phyloP scores from a whole-genome alignment of 1,139 yeast species.

The Geotrichum candidum region DNA sequence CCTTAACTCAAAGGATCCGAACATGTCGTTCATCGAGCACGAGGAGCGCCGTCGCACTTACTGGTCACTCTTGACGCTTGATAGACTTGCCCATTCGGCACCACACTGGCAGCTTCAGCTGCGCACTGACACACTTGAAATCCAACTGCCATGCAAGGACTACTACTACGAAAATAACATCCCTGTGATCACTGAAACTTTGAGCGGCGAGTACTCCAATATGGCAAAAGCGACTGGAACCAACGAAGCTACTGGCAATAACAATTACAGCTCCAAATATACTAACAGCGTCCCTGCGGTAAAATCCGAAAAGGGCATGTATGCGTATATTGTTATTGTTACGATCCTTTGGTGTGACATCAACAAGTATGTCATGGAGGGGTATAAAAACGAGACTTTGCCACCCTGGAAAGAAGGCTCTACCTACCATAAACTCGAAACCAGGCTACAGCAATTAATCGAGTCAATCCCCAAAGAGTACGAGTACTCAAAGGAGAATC shows the following conservation, averaged over 20 bases:
- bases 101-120: slow-evolving; percentile 32
- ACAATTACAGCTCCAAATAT: no score
- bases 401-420: slow-evolving; percentile 28
- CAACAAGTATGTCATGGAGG: slow-evolving; percentile 27
- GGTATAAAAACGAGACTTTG: slow-evolving; percentile 16
- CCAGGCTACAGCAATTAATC: slow-evolving; percentile 17
- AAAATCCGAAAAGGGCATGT: slow-evolving; percentile 17
- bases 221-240: no score
- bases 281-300: no score
- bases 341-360: slow-evolving; percentile 34
- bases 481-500: slow-evolving; percentile 24
- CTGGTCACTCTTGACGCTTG: slow-evolving; percentile 37
- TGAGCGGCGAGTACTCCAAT: slow-evolving; percentile 18
- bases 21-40: slow-evolving; percentile 32
- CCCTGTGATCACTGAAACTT: slow-evolving; percentile 29
- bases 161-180: slow-evolving; percentile 28
- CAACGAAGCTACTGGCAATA: no score
- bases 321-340: slow-evolving; percentile 32
- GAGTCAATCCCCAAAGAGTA: slow-evolving; percentile 22
- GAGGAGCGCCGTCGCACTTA: slow-evolving; percentile 36
- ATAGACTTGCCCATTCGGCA: slow-evolving; percentile 36
- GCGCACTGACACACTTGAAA: slow-evolving; percentile 25
- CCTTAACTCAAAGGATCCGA: slow-evolving; percentile 26
- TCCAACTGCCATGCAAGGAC: slow-evolving; percentile 34
- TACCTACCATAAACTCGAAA: slow-evolving; percentile 16